Percentiles rank a stretch among this genome's conserved stretches.
Conservation (phyloP, 305 asterid species). For the Euphrasia arctica region DNA sequence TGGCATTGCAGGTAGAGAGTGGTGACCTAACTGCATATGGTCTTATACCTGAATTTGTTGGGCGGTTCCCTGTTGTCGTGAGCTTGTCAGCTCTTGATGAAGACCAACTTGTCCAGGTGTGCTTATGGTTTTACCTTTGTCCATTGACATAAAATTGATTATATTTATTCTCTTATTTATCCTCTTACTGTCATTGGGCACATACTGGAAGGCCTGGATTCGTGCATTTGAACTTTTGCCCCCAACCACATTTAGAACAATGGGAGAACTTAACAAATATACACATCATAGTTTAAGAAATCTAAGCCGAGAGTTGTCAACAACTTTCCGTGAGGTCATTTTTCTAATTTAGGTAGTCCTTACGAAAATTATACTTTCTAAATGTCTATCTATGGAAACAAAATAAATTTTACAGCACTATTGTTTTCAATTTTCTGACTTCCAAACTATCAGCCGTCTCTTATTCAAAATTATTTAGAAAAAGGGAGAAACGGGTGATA, state of each 20-base stretch:
- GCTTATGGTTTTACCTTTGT: slow-evolving; percentile 20
- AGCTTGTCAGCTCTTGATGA: slow-evolving; percentile 70
- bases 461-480: background rate
- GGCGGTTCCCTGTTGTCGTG: slow-evolving; percentile 73
- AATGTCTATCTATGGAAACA: background rate
- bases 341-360: background rate
- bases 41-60: slow-evolving; percentile 86
- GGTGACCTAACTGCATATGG: slow-evolving; percentile 78
- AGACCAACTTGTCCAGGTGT: slow-evolving; percentile 76
- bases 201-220: background rate
- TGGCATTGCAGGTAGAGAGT: slow-evolving; percentile 67
- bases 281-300: background rate
- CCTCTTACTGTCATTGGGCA: slow-evolving; percentile 9
- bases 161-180: background rate
- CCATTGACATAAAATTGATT: background rate
- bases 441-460: background rate
- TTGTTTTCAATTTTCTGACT: slow-evolving; percentile 1
- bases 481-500: background rate
- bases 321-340: background rate
- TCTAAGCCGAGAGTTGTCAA: slow-evolving; percentile 5
- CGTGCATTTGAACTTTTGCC: slow-evolving; percentile 8
- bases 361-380: background rate
- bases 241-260: background rate
- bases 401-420: background rate
- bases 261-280: background rate